Base-by-base conservation (phyloP, 139 green algal genomes). In the Helicosporidium sp. region DNA sequence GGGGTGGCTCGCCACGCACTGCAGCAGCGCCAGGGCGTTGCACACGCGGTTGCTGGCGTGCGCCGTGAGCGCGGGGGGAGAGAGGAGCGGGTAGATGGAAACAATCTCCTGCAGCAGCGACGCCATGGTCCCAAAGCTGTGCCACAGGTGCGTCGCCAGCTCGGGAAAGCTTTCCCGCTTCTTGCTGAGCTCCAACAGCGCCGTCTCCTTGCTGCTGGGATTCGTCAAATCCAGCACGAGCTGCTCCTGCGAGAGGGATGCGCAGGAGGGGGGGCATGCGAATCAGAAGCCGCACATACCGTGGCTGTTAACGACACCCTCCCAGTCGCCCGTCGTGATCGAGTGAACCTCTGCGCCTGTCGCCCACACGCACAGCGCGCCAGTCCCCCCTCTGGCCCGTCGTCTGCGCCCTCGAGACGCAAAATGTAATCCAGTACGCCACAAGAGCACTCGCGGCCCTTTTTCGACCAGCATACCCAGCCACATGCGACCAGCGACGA, bases 31-130 rank as follows among this genome's bases (percentile, higher is more conserved):
- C 19, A 97, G 62, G 3, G 88, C 88, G 56, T 97, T 97, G 70
- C 88, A 97, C 22, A 97, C 88, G 8, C 88, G 69, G 52, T 97
- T 97, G 15, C 78, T 93, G 3, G 86, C 87, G 48, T 91, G 83
- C 13, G 86, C 82, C 0, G 83, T 96, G 18, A 97, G 64, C 7
- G 75, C 70, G 29, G 88, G 88, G 2, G 88, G 88, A 34, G 75
- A 78, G 1, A 97, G 66, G 47, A 94, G 70, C 6, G 88, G 88
- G 55, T 97, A 97, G 43, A 97, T 94, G 33, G 79, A 79, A 7
- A 96, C 76, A 34, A 97, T 94, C 61, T 97, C 88, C 66, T 94
- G 86, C 17, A 97, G 75, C 43, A 97, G 70, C 15, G 85, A 82
- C 22, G 82, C 66, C 22, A 97, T 86, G 12, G 84, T 94, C 20